Evolutionary conservation across 805 yeast genomes (phyloP), one percentile per base, ranked within the genome.

Genomic region (Teunomyces kruisii): DNA sequence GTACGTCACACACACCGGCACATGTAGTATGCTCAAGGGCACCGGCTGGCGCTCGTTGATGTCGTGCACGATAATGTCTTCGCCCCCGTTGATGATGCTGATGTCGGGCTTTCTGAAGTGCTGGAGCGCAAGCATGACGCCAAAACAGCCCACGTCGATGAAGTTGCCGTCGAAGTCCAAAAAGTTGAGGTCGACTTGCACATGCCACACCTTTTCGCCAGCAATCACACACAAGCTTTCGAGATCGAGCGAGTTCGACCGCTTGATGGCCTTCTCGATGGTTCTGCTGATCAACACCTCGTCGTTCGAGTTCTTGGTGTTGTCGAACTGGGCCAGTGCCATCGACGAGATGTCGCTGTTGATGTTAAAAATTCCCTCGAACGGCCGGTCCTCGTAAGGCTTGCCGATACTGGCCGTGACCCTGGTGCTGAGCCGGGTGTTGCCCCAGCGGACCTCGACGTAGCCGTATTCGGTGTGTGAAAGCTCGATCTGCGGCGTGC

Each of bases 121-220:
- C 52, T 84, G 73, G 44, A 94, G 71, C 0, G 88, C 96, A 6
- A 92, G 80, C 78, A 89, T 85, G 6, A 89, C 97, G 0, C 94
- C 98, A 45, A 90, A 75, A 66, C 96, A 88, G 33, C 92, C 84
- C 6, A 89, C 86, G 64, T 94, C 99, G 32, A 91, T 83, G 39
- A 94, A 77, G 14, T 95, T 95, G 33, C 99, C 99, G 65, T 94
- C 99, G 58, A 81, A 89, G 60, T 90, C 86, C 46, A 94, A 67
- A 56, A 88, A 87, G 58, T 90, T 96, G 13, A 94, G 81, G 59
- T 91, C 97, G 0, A 95, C 97, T 46, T 95, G 78, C 9, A 94
- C 74, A 45, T 83, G 76, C 99, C 99, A 94, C 59, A 96, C 90
- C 52, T 88, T 84, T 43, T 82, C 78, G 2, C 97, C 98, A 0